Percentiles rank a stretch among this genome's conserved stretches.
Evolutionary conservation across 1,284 basidiomycete species (phyloP).

Genomic region (Volvariella volvacea): DNA sequence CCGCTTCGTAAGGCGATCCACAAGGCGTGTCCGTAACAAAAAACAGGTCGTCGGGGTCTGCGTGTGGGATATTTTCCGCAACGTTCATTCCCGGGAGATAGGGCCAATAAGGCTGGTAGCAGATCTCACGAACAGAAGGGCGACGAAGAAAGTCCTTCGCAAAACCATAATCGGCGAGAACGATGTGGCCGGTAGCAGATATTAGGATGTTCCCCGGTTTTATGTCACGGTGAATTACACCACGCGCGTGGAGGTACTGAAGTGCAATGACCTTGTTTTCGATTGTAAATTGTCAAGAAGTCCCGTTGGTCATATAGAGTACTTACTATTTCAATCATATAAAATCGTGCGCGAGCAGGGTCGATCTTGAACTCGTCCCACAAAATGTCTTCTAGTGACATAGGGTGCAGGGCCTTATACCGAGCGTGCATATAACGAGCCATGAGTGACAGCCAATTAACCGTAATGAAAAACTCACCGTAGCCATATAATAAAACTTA

Average conservation of each 20-base stretch:
- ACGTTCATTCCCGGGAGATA: conserved; percentile 10
- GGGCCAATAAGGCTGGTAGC: conserved; percentile 24
- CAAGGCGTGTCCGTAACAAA: conserved; percentile 19
- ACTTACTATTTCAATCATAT: conserved; percentile 24
- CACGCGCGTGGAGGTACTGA: conserved; percentile 18
- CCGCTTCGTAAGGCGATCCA: conserved; percentile 23
- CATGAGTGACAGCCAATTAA: neutral
- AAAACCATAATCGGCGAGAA: conserved; percentile 23
- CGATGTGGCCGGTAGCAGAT: conserved; percentile 19
- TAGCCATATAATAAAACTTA: conserved; percentile 21
- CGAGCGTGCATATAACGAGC: too few relatives aligned
- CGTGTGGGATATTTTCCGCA: conserved; percentile 12
- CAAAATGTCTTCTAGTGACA: conserved; percentile 14
- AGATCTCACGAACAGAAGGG: conserved; percentile 17
- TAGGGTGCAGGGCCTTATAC: neutral
- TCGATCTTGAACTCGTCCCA: conserved; percentile 3
- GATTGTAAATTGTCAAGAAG: neutral
- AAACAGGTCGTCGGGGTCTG: conserved; percentile 14
- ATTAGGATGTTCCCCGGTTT: conserved; percentile 25
- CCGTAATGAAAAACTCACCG: conserved; percentile 16
- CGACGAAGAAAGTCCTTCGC: conserved; percentile 17
- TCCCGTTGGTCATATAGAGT: conserved; percentile 2
- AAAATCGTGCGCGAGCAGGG: conserved; percentile 18
- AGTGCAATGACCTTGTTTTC: conserved; percentile 20
- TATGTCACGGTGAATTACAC: conserved; percentile 25